Percentiles rank a stretch among this genome's conserved stretches.
These are phyloP conservation scores for Chondrus crispus DNA, from an alignment of 23 red algal genomes.

Conservation along the genomic window DNA sequence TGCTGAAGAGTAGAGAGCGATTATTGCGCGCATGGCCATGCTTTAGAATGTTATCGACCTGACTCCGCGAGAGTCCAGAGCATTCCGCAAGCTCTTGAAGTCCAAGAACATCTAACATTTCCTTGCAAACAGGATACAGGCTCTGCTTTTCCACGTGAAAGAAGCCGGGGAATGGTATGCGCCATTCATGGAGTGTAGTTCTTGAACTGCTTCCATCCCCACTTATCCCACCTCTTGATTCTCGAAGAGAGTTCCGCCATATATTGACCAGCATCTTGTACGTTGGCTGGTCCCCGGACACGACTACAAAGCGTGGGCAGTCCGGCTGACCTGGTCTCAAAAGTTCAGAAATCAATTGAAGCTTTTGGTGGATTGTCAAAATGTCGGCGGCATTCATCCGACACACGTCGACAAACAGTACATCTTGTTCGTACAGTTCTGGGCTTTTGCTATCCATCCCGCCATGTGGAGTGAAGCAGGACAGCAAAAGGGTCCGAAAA, in stretches of 20 bases:
- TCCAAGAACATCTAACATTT: background rate
- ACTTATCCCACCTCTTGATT: background rate
- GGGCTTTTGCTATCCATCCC: background rate
- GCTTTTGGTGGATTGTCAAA: background rate
- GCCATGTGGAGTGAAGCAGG: background rate
- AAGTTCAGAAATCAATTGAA: background rate
- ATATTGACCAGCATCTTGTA: background rate
- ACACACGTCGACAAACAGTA: background rate
- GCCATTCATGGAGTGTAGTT: background rate
- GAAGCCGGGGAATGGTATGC: background rate
- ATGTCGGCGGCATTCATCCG: background rate
- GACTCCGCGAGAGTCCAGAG: background rate
- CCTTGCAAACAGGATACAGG: background rate
- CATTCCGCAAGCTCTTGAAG: background rate
- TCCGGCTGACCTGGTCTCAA: background rate
- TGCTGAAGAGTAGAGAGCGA: background rate
- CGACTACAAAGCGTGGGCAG: background rate
- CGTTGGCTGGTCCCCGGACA: background rate
- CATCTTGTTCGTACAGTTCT: background rate
- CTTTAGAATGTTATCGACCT: background rate
- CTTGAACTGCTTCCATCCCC: background rate
- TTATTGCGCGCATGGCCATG: background rate
- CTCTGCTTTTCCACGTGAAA: conserved; percentile 1
- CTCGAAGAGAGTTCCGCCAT: background rate
- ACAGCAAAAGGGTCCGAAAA: background rate